Conservation (phyloP, 768 basidiomycete genomes). For the Xerocomellus chrysenteron region DNA sequence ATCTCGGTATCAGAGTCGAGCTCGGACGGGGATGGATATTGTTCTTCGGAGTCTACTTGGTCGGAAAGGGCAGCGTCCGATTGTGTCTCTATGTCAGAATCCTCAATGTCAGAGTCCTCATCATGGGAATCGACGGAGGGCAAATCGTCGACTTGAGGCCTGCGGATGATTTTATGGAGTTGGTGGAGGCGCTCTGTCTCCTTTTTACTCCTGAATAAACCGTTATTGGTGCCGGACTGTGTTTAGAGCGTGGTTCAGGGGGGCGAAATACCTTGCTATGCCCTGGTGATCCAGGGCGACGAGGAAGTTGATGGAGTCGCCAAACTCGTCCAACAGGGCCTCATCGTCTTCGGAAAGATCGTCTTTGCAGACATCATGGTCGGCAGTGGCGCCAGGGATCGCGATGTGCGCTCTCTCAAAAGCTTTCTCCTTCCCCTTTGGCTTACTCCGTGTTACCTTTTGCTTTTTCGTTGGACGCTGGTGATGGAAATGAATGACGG, state of each 20-base stretch:
- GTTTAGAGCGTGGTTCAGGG: not conserved
- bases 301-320: constrained; percentile 65
- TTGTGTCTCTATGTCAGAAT: constrained; percentile 27
- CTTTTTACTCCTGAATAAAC: constrained; percentile 69
- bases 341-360: constrained; percentile 70
- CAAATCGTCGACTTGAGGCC: constrained; percentile 52
- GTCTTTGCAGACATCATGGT: constrained; percentile 25
- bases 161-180: constrained; percentile 56
- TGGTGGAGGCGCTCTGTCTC: constrained; percentile 72
- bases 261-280: constrained; percentile 66
- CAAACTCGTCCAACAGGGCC: constrained; percentile 63
- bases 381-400: constrained; percentile 44
- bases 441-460: constrained; percentile 46
- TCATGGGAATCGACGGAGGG: constrained; percentile 70
- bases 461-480: constrained; percentile 58
- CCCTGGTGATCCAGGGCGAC: constrained; percentile 68
- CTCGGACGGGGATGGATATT: not conserved
- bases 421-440: constrained; percentile 57
- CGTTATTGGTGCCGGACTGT: constrained; percentile 1
- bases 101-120: constrained; percentile 50
- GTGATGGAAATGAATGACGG: not conserved
- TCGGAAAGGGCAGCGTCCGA: constrained; percentile 11
- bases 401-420: constrained; percentile 59
- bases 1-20: constrained; percentile 64
- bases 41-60: constrained; percentile 12